Conservation (phyloP, 2,329 filamentous ascomycete species). For the Grosmannia clavigera region DNA sequence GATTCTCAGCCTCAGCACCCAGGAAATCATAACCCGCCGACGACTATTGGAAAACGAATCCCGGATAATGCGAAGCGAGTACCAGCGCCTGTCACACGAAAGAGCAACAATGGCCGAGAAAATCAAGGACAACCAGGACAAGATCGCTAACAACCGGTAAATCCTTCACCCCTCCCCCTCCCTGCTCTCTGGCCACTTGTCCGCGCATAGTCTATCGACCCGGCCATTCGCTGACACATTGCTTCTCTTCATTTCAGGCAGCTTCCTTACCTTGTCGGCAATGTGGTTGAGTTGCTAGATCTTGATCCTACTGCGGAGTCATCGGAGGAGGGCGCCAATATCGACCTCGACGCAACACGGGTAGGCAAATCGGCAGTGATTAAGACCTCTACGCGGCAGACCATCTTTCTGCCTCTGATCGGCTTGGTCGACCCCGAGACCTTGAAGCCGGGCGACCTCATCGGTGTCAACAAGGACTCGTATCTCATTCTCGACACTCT, state of each 20-base stretch:
- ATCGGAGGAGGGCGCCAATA: slow-evolving; percentile 94
- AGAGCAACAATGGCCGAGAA: slow-evolving; percentile 94
- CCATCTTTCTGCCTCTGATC: slow-evolving; percentile 95
- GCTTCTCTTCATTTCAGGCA: slow-evolving; percentile 45
- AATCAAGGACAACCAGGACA: slow-evolving; percentile 97
- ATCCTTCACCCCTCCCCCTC: neutral
- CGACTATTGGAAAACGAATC: slow-evolving; percentile 94
- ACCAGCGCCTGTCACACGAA: slow-evolving; percentile 85
- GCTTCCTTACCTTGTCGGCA: slow-evolving; percentile 94
- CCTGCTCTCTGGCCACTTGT: too few relatives aligned
- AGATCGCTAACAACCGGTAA: slow-evolving; percentile 97
- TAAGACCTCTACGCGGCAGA: slow-evolving; percentile 97
- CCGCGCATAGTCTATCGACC: too few relatives aligned
- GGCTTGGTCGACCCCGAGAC: slow-evolving; percentile 92
- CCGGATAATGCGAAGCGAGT: slow-evolving; percentile 97
- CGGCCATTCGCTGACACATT: neutral
- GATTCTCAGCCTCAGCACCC: slow-evolving; percentile 83
- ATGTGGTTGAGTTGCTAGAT: slow-evolving; percentile 93
- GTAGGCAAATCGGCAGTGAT: slow-evolving; percentile 98
- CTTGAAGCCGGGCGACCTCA: slow-evolving; percentile 89
- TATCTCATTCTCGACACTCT: slow-evolving; percentile 95
- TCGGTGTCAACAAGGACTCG: slow-evolving; percentile 98
- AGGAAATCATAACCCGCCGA: slow-evolving; percentile 85
- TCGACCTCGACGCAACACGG: slow-evolving; percentile 90
- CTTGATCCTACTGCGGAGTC: slow-evolving; percentile 94